Evolutionary conservation across 192 early-diverging fungal species (phyloP).

Genomic region (Podila clonocystis): DNA sequence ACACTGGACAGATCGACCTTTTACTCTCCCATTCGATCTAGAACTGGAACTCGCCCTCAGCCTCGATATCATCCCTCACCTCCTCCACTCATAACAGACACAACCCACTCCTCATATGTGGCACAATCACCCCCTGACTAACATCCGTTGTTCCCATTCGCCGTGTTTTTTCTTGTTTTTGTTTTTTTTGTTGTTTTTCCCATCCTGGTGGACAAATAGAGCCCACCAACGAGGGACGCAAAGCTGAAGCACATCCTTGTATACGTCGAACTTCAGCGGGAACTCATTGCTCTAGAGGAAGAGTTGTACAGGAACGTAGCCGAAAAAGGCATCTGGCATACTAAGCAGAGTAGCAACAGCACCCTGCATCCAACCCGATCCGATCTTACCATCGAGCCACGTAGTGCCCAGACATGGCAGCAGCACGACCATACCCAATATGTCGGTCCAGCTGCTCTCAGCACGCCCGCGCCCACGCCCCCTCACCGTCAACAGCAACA

Average conservation of each 20-base stretch:
- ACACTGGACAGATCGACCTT: too few species aligned
- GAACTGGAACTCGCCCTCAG: too few species aligned
- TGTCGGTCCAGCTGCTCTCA: background rate
- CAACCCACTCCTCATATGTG: background rate
- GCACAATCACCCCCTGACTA: background rate
- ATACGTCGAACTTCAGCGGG: slow-evolving; percentile 38
- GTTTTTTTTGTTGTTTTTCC: background rate
- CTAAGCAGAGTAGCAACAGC: slow-evolving; percentile 3
- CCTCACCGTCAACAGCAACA: background rate
- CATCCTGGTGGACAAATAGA: slow-evolving; percentile 10
- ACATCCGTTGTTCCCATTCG: background rate
- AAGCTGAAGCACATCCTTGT: slow-evolving; percentile 47
- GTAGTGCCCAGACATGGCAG: slow-evolving; percentile 15
- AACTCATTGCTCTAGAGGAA: slow-evolving; percentile 38
- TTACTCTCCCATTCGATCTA: too few species aligned
- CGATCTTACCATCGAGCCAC: slow-evolving; percentile 24
- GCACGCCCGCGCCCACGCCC: slow-evolving; percentile 3
- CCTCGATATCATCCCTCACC: background rate
- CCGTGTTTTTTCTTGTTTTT: background rate
- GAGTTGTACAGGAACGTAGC: slow-evolving; percentile 10
- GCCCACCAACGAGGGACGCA: slow-evolving; percentile 34
- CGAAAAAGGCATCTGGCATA: slow-evolving; percentile 20
- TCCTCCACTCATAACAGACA: background rate
- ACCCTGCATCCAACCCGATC: slow-evolving; percentile 8
- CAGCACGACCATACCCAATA: slow-evolving; percentile 10